phyloP scores from a whole-genome alignment of 768 basidiomycete genomes.

The Mycena crocata region DNA sequence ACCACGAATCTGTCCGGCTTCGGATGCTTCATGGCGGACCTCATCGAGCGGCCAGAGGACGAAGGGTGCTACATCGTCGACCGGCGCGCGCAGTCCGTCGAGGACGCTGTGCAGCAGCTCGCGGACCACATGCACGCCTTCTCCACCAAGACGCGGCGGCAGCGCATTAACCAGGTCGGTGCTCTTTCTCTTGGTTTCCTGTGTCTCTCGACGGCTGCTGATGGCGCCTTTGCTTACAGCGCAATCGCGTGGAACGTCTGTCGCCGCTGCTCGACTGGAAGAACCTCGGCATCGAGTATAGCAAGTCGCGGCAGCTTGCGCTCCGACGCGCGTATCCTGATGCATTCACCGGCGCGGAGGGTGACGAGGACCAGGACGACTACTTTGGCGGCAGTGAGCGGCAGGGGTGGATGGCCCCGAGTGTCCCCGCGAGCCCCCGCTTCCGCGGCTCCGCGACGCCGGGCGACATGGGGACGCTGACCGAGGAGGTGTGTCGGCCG shows the following conservation, averaged over 20 bases:
- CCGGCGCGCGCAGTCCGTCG: constrained; percentile 87
- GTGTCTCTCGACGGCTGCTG: not conserved
- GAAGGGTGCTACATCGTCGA: constrained; percentile 99
- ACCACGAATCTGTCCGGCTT: constrained; percentile 99
- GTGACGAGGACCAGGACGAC: constrained; percentile 51
- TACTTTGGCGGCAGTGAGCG: constrained; percentile 69
- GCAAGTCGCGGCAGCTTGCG: constrained; percentile 93
- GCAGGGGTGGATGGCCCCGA: constrained; percentile 72
- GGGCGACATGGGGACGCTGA: constrained; percentile 91
- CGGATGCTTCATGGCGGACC: constrained; percentile 98
- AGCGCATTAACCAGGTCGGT: constrained; percentile 84
- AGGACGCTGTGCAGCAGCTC: constrained; percentile 91
- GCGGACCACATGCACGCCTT: constrained; percentile 81
- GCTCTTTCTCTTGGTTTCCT: too few relatives aligned
- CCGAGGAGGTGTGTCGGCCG: constrained; percentile 72
- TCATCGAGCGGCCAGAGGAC: constrained; percentile 93
- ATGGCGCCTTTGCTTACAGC: constrained; percentile 57
- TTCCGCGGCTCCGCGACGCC: constrained; percentile 91
- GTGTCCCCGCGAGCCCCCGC: constrained; percentile 90
- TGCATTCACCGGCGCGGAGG: constrained; percentile 77
- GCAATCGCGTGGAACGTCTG: constrained; percentile 96
- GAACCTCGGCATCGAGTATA: constrained; percentile 96
- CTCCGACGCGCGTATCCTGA: constrained; percentile 96
- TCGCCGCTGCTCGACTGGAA: constrained; percentile 98
- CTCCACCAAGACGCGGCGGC: constrained; percentile 87